phyloP scores from a whole-genome alignment of 169 alveolate genomes.

The Plasmodium fragile region DNA sequence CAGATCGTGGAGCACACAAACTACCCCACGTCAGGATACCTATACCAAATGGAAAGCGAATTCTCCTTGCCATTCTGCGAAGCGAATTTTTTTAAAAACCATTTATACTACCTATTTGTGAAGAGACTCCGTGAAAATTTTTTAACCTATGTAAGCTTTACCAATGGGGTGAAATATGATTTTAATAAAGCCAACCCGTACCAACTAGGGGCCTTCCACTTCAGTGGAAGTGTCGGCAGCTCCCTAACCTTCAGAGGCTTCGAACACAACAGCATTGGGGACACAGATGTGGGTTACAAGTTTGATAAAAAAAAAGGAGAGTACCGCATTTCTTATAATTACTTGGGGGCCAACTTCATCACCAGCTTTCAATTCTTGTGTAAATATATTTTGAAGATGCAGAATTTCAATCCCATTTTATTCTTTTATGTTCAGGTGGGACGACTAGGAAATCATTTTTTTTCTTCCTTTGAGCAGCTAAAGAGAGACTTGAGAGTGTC shows the following conservation, averaged over 20 bases:
- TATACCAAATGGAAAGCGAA: constrained; percentile 59
- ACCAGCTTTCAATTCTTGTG: constrained; percentile 40
- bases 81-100: constrained; percentile 39
- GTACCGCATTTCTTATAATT: constrained; percentile 32
- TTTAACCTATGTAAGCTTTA: constrained; percentile 28
- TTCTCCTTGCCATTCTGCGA: constrained; percentile 70
- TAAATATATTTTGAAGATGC: constrained; percentile 43
- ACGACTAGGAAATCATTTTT: constrained; percentile 19
- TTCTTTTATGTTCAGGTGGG: constrained; percentile 63
- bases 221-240: constrained; percentile 72
- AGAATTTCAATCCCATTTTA: constrained; percentile 51
- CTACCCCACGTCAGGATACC: constrained; percentile 56
- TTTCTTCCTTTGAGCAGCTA: constrained; percentile 22
- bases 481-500: constrained; percentile 36
- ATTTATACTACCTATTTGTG: constrained; percentile 26
- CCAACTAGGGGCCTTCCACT: constrained; percentile 27
- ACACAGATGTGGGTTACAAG: constrained; percentile 21
- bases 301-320: constrained; percentile 23
- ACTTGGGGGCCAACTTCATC: constrained; percentile 58
- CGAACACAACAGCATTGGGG: constrained; percentile 49
- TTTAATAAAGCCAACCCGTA: not conserved
- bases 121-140: constrained; percentile 13
- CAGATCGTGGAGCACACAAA: not conserved
- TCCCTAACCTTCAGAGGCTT: constrained; percentile 58
- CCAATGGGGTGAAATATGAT: constrained; percentile 60